Percentiles rank a stretch among this genome's conserved stretches.
phyloP scores from a whole-genome alignment of 139 green algal genomes.

The Closterium sp. region DNA sequence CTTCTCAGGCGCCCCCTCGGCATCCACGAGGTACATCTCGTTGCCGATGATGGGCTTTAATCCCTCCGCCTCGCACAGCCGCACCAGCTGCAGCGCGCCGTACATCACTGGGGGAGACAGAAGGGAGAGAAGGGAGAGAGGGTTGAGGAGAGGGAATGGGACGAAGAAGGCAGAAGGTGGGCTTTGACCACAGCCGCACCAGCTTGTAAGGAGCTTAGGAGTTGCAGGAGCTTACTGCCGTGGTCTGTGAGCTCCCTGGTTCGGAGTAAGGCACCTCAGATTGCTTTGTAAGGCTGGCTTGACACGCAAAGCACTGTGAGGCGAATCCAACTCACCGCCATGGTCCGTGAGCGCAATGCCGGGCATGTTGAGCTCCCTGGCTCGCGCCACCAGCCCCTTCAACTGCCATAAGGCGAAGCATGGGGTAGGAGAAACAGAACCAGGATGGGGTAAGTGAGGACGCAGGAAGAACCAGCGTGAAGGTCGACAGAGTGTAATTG shows the following conservation, averaged over 20 bases:
- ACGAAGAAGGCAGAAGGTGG: too few species aligned
- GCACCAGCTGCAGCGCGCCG: constrained; percentile 31
- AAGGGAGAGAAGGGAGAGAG: neutral
- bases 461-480: neutral
- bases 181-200: too few species aligned
- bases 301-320: too few species aligned
- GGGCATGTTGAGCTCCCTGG: constrained; percentile 34
- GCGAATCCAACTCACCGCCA: constrained; percentile 11
- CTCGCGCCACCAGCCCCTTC: constrained; percentile 9
- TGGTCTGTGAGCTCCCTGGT: too few species aligned
- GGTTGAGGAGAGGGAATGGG: neutral
- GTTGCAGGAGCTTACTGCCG: too few species aligned
- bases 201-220: too few species aligned
- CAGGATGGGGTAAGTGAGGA: neutral
- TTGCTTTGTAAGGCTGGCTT: too few species aligned
- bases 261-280: too few species aligned
- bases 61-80: constrained; percentile 17
- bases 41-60: constrained; percentile 52
- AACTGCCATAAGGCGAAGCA: neutral
- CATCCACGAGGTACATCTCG: constrained; percentile 50
- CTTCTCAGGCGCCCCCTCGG: neutral
- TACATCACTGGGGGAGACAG: constrained; percentile 34
- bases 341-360: constrained; percentile 40
- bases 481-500: too few species aligned
- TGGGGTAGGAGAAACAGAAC: neutral